Base-by-base conservation (phyloP, 331 rosid species). In the Arachis monticola region DNA sequence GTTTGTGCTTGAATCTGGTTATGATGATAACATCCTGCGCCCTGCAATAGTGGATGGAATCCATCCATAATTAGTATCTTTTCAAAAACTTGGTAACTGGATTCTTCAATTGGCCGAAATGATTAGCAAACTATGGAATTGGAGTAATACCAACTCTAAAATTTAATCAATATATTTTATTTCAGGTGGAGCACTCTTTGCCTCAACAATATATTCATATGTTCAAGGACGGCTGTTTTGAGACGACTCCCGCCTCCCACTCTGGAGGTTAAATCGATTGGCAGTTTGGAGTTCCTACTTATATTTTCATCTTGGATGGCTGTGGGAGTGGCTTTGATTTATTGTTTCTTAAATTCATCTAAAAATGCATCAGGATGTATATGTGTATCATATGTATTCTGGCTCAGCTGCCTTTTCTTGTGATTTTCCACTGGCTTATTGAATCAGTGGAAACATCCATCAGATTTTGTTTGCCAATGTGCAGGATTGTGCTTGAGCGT, bases 111-210 rank as follows among this genome's bases (percentile, higher is more conserved):
- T 52, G 65, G 60, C 6, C 30, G 35, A 58, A 66, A 41, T 47
- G 10, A 40, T 47, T 40, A 52, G 46, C 53, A 48, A 69, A 72
- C 66, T 5, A 47, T 60, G 8, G 41, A 35, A 68, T 40, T 57
- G 57, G 44, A 82, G 76, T 59, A 69, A 11, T 64, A 42, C 22
- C 5, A 35, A 71, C 72, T 75, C 48, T 57, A 31, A 51, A 60
- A 27, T 80, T 41, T 76, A 11, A 58, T 38, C 41, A 42, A 42
- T 60, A 8, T 75, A 70, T 59, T 72, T 13, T 70, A 51, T 82
- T 86, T 73, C 88, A 94, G 99, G 97, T 64, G 61, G 99, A 94
- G 86, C 96, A 94, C 85, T 88, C 99, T 48, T 82, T 94, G 83
- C 99, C 99, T n/a, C 97, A 94, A 70, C 99, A 94, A 79, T 94